phyloP scores from a whole-genome alignment of 2,329 filamentous ascomycete species.

The Penicillium sp. region DNA sequence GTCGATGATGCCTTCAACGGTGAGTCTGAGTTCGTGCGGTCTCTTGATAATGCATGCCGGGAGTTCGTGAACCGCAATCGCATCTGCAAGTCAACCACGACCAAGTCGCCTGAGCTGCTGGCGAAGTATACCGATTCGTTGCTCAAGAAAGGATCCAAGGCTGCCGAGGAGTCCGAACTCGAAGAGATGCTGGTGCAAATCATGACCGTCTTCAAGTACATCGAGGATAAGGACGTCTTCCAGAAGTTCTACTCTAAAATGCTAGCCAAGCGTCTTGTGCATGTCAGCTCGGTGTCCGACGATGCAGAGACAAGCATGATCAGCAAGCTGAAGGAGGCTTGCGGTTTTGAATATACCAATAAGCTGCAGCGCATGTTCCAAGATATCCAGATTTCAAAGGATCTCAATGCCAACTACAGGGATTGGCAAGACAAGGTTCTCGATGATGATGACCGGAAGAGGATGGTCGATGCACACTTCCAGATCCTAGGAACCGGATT shows the following conservation, averaged over 20 bases:
- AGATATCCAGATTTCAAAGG: slow-evolving; percentile 98
- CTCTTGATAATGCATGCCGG: slow-evolving; percentile 91
- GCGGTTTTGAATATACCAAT: slow-evolving; percentile 98
- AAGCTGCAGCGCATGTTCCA: slow-evolving; percentile 99
- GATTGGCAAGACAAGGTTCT: slow-evolving; percentile 69
- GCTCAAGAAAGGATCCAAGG: slow-evolving; percentile 83
- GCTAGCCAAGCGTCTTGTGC: slow-evolving; percentile 89
- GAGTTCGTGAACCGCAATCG: slow-evolving; percentile 98
- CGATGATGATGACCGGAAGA: slow-evolving; percentile 63
- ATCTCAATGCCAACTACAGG: slow-evolving; percentile 86
- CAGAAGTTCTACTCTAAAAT: slow-evolving; percentile 99
- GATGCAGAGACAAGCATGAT: slow-evolving; percentile 99
- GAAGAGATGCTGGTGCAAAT: slow-evolving; percentile 86
- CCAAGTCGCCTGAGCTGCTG: slow-evolving; percentile 88
- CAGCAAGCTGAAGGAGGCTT: slow-evolving; percentile 96
- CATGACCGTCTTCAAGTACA: slow-evolving; percentile 99
- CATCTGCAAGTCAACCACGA: slow-evolving; percentile 88
- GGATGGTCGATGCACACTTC: slow-evolving; percentile 78
- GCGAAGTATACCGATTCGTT: slow-evolving; percentile 94
- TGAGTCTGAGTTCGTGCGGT: slow-evolving; percentile 94
- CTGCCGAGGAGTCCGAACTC: slow-evolving; percentile 88
- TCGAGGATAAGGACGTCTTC: slow-evolving; percentile 99
- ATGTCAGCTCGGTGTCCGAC: slow-evolving; percentile 91
- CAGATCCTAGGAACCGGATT: slow-evolving; percentile 94
- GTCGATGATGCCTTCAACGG: slow-evolving; percentile 92